Percentiles rank a stretch among this genome's conserved stretches.
Evolutionary conservation across 345 rosid species (phyloP).

Genomic region (Citrus sinensis): DNA sequence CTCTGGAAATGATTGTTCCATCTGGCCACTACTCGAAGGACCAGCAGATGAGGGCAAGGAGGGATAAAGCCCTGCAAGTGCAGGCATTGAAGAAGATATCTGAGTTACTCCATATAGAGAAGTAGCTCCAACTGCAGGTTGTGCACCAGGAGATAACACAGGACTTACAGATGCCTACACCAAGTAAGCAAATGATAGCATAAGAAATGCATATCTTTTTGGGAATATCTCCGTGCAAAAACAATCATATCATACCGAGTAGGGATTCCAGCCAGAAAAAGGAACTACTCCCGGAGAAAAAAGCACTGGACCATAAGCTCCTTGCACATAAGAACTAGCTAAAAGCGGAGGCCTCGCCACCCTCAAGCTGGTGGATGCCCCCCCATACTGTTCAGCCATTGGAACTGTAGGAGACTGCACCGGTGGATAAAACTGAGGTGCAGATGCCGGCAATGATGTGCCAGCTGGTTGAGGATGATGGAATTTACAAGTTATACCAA

Average conservation of each 20-base stretch:
- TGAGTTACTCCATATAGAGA: constrained; percentile 68
- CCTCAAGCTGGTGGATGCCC: constrained; percentile 51
- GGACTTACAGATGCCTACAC: constrained; percentile 83
- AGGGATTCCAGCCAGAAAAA: constrained; percentile 77
- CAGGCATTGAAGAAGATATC: constrained; percentile 67
- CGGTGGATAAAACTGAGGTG: constrained; percentile 69
- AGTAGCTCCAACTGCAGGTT: constrained; percentile 70
- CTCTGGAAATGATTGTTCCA: constrained; percentile 78
- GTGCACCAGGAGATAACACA: constrained; percentile 69
- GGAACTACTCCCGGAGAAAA: constrained; percentile 73
- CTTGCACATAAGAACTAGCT: constrained; percentile 75
- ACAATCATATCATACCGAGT: constrained; percentile 51
- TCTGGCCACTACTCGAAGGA: constrained; percentile 55
- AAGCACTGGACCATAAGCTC: constrained; percentile 72
- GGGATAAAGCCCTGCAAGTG: constrained; percentile 55
- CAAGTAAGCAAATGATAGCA: constrained; percentile 18
- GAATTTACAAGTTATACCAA: constrained; percentile 87
- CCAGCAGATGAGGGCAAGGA: constrained; percentile 43
- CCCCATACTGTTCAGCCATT: constrained; percentile 66
- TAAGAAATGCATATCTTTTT: constrained; percentile 9
- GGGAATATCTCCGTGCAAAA: constrained; percentile 6
- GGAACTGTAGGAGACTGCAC: constrained; percentile 73
- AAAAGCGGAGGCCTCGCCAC: constrained; percentile 69
- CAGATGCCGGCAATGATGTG: constrained; percentile 51
- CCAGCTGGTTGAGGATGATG: constrained; percentile 88